A percentile compares a stretch with the other conserved stretches of the same genome.
These are phyloP conservation scores for Rutidosis leptorrhynchoides DNA, from an alignment of 129 eudicot genomes.

Conservation along the genomic window DNA sequence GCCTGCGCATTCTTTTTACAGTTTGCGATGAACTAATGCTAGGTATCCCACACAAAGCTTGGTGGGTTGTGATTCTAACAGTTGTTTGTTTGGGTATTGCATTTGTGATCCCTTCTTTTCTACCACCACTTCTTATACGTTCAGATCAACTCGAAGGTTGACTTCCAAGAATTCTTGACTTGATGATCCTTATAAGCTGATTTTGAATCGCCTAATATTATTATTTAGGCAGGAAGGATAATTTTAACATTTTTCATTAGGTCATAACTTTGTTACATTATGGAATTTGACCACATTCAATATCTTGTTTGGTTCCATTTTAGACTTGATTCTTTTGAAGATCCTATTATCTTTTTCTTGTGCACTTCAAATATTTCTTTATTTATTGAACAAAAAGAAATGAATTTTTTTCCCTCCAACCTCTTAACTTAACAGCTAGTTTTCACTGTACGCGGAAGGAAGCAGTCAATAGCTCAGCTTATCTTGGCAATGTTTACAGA, in stretches of 20 bases:
- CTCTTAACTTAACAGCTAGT: neutral
- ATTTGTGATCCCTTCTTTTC: constrained; percentile 54
- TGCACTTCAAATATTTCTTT: neutral
- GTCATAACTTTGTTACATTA: neutral
- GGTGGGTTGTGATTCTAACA: constrained; percentile 68
- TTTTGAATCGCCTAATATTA: constrained; percentile 4
- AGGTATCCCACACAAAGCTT: constrained; percentile 81
- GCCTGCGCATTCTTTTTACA: constrained; percentile 29
- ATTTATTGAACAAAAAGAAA: neutral
- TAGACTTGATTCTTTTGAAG: neutral
- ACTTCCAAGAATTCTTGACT: constrained; percentile 52
- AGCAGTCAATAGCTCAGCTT: neutral
- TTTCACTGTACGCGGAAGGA: neutral
- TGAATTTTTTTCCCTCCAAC: neutral
- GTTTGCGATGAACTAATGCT: constrained; percentile 87
- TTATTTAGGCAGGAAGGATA: constrained; percentile 1
- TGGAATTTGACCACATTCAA: neutral
- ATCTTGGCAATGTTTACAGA: neutral
- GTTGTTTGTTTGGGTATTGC: constrained; percentile 69
- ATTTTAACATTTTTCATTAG: neutral
- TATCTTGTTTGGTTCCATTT: neutral
- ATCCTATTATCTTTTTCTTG: neutral
- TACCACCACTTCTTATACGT: constrained; percentile 50
- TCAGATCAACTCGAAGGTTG: constrained; percentile 26
- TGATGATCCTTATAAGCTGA: constrained; percentile 3